These are phyloP conservation scores for Neurospora hispaniola DNA, from an alignment of 495 filamentous ascomycete genomes.

Conservation along the genomic window DNA sequence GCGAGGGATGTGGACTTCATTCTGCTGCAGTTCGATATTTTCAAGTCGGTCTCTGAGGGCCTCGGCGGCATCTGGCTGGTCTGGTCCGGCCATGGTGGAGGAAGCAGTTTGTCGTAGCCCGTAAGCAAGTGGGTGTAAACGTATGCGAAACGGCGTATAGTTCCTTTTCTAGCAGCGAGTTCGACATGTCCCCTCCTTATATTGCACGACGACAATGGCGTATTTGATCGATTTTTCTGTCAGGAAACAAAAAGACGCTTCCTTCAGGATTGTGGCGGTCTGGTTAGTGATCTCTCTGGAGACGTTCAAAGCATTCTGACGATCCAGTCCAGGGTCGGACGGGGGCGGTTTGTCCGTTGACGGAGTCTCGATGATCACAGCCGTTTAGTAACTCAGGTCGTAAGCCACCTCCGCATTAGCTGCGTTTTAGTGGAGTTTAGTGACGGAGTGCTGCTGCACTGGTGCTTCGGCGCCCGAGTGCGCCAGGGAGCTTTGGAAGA, in stretches of 20 bases:
- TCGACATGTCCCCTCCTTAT: background rate
- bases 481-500: background rate
- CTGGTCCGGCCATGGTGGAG: background rate
- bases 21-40: conserved; percentile 16
- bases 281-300: background rate
- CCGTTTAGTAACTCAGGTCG: background rate
- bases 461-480: background rate
- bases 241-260: background rate
- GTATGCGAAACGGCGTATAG: background rate
- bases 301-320: background rate
- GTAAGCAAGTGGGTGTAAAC: background rate
- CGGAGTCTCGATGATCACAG: background rate
- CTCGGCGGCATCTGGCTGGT: conserved; percentile 7
- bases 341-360: background rate
- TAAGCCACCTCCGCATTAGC: background rate
- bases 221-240: background rate
- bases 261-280: background rate
- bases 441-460: background rate
- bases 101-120: background rate
- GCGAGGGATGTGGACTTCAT: background rate
- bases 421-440: background rate
- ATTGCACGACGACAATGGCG: background rate
- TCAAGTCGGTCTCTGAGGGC: conserved; percentile 14
- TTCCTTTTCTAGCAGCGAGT: background rate
- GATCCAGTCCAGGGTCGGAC: background rate